Conservation (phyloP, 768 basidiomycete genomes). For the Hysterangium stoloniferum region DNA sequence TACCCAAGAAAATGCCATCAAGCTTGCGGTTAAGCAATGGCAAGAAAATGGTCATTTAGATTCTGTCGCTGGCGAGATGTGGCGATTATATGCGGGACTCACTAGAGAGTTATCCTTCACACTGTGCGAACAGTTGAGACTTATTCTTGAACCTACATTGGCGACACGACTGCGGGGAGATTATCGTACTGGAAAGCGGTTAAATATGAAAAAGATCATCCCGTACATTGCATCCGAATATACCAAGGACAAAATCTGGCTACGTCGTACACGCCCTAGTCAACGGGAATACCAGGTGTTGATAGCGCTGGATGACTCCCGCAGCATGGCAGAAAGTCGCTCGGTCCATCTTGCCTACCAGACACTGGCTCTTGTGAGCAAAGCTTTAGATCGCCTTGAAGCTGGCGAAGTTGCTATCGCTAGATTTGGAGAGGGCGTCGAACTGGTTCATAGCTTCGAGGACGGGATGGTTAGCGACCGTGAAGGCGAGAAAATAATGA, state of each 20-base stretch:
- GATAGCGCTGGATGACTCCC: constrained; percentile 90
- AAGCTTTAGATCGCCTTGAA: constrained; percentile 85
- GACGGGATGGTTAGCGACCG: constrained; percentile 74
- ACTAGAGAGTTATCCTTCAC: constrained; percentile 87
- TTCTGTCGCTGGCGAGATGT: constrained; percentile 62
- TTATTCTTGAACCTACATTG: constrained; percentile 91
- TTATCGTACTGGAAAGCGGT: constrained; percentile 93
- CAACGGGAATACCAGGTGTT: constrained; percentile 94
- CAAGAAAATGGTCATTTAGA: constrained; percentile 49
- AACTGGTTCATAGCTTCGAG: constrained; percentile 83
- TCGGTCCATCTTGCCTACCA: constrained; percentile 92
- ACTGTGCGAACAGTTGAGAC: constrained; percentile 92
- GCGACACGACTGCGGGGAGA: constrained; percentile 94
- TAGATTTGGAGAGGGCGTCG: constrained; percentile 81
- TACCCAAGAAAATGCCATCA: constrained; percentile 24
- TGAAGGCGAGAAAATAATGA: constrained; percentile 72
- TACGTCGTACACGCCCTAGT: constrained; percentile 88
- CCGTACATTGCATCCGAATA: constrained; percentile 97
- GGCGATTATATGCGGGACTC: constrained; percentile 85
- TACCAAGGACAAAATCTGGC: constrained; percentile 99
- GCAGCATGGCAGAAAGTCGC: constrained; percentile 91
- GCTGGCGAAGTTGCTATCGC: constrained; percentile 92
- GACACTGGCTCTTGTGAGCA: constrained; percentile 85
- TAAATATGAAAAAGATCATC: constrained; percentile 99
- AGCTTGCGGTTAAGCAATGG: constrained; percentile 54